Evolutionary conservation across 495 filamentous ascomycete species (phyloP).

Genomic region (Hypomontagnella submonticulosa): DNA sequence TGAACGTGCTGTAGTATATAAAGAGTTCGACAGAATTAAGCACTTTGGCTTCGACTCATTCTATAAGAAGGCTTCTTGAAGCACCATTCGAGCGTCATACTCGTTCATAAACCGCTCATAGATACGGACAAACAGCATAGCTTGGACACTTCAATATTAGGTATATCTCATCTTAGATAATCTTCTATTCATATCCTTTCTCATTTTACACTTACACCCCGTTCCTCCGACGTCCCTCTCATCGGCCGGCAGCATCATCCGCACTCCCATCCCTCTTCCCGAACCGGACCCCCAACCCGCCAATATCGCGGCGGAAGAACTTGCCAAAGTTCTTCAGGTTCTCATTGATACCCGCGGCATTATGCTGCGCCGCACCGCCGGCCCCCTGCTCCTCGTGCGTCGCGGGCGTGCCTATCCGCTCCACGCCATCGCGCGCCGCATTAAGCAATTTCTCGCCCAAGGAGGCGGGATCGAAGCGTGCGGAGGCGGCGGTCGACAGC

Average conservation of each 20-base stretch:
- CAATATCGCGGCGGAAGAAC: conserved; percentile 91
- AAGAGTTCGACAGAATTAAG: too few relatives aligned
- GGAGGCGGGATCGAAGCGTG: conserved; percentile 81
- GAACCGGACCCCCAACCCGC: conserved; percentile 81
- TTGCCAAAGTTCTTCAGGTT: conserved; percentile 95
- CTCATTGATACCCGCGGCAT: conserved; percentile 78
- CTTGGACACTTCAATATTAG: too few relatives aligned
- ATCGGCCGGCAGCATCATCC: conserved; percentile 28
- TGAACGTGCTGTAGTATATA: not conserved
- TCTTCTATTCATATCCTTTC: not conserved
- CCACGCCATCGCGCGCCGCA: conserved; percentile 90
- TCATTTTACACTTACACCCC: not conserved
- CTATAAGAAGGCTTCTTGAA: too few relatives aligned
- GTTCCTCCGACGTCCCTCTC: not conserved
- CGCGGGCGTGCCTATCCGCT: conserved; percentile 76
- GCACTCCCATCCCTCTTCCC: conserved; percentile 57
- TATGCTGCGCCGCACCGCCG: conserved; percentile 57
- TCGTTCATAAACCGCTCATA: too few relatives aligned
- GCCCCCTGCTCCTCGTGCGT: conserved; percentile 51
- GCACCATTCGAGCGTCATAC: too few relatives aligned
- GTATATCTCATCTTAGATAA: too few relatives aligned
- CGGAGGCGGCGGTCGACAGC: conserved; percentile 48
- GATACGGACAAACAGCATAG: too few relatives aligned
- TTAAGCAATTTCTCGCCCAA: conserved; percentile 80
- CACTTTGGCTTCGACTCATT: too few relatives aligned